Percentiles rank a stretch among this genome's conserved stretches.
Conservation (phyloP, 495 filamentous ascomycete genomes). For the Neurospora sp. region DNA sequence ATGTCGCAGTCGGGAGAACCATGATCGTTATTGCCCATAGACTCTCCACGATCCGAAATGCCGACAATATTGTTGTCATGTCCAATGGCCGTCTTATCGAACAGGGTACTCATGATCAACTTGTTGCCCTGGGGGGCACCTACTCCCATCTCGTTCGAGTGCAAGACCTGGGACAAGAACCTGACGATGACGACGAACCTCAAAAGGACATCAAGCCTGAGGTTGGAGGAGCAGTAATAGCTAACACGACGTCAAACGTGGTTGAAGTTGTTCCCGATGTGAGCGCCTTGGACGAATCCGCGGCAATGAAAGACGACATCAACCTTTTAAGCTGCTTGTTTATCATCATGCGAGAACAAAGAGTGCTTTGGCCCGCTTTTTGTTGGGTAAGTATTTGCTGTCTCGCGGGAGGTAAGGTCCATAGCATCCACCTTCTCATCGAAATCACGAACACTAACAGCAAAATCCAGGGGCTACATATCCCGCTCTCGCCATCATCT, state of each 20-base stretch:
- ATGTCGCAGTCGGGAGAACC: slow-evolving; percentile 53
- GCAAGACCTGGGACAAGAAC: slow-evolving; percentile 27
- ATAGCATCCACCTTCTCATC: not conserved
- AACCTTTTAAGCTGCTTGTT: slow-evolving; percentile 28
- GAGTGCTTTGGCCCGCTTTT: slow-evolving; percentile 20
- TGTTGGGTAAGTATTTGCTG: slow-evolving; percentile 13
- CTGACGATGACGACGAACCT: not conserved
- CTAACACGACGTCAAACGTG: slow-evolving; percentile 23
- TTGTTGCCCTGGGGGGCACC: slow-evolving; percentile 42
- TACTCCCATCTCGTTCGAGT: slow-evolving; percentile 37
- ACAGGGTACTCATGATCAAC: slow-evolving; percentile 50
- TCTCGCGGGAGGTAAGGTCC: slow-evolving; percentile 9
- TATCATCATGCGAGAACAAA: slow-evolving; percentile 28
- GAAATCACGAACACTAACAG: not conserved
- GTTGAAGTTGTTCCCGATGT: slow-evolving; percentile 9
- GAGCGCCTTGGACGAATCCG: not conserved
- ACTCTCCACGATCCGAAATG: slow-evolving; percentile 53
- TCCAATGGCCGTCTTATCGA: slow-evolving; percentile 47
- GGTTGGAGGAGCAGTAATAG: slow-evolving; percentile 15
- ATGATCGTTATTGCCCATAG: slow-evolving; percentile 66
- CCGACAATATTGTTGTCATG: slow-evolving; percentile 59
- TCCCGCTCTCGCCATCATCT: slow-evolving; percentile 24
- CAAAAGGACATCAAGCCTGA: slow-evolving; percentile 12
- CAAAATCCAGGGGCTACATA: slow-evolving; percentile 16
- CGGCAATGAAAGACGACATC: slow-evolving; percentile 3